Evolutionary conservation across 1,284 basidiomycete genomes (phyloP).

Genomic region (Pseudozyma thailandica): DNA sequence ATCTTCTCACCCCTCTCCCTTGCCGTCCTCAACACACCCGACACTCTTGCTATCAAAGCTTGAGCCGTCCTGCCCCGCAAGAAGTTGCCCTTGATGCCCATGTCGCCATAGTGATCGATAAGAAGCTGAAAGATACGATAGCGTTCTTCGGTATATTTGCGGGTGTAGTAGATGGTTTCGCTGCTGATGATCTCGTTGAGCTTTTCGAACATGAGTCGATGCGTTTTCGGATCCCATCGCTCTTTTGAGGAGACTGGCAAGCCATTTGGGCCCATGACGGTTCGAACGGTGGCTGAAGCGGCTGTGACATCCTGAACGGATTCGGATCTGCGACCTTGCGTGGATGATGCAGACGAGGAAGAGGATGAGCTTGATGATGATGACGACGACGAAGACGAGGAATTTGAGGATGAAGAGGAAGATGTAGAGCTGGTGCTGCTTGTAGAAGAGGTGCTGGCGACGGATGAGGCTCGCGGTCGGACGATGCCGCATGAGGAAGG

Average conservation of each 20-base stretch:
- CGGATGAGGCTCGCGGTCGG: conserved; percentile 12
- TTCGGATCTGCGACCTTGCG: conserved; percentile 17
- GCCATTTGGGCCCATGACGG: conserved; percentile 30
- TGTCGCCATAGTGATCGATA: conserved; percentile 42
- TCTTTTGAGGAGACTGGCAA: conserved; percentile 38
- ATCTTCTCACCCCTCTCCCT: conserved; percentile 38
- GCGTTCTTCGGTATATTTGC: conserved; percentile 40
- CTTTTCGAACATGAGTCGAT: conserved; percentile 46
- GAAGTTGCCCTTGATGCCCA: conserved; percentile 36
- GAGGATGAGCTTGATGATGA: conserved; percentile 3
- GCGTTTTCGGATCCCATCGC: conserved; percentile 39
- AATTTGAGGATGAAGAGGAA: conserved; percentile 12
- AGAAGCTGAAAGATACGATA: conserved; percentile 41
- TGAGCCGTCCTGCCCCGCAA: conserved; percentile 30
- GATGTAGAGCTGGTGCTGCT: conserved; percentile 13
- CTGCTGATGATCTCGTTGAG: conserved; percentile 44
- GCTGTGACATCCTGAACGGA: conserved; percentile 44
- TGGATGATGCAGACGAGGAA: conserved; percentile 9
- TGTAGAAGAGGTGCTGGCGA: conserved; percentile 12
- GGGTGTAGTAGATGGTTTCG: conserved; percentile 35
- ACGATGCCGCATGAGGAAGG: neutral
- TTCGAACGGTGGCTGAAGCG: conserved; percentile 19
- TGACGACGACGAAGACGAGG: conserved; percentile 9
- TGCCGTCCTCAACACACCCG: conserved; percentile 26
- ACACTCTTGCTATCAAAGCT: conserved; percentile 38